These are phyloP conservation scores for Cyberlindnera subsufficiens DNA, from an alignment of 805 yeast species.

Conservation along the genomic window DNA sequence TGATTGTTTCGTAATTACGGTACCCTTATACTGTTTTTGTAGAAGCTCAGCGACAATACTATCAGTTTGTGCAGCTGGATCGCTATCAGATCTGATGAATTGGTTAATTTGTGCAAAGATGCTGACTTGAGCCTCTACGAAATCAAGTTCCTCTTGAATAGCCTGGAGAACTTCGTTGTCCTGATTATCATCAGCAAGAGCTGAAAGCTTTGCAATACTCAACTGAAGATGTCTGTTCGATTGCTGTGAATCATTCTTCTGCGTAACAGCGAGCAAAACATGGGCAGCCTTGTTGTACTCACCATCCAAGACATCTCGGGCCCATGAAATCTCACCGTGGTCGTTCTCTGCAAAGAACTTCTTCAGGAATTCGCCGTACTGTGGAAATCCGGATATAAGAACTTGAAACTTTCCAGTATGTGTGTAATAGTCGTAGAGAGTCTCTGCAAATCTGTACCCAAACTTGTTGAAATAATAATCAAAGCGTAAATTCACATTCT, in stretches of 20 bases:
- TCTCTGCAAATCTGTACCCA: constrained; percentile 64
- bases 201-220: constrained; percentile 67
- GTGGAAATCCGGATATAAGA: constrained; percentile 51
- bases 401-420: constrained; percentile 44
- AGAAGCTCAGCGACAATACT: constrained; percentile 21
- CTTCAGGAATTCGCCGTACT: constrained; percentile 42
- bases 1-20: constrained; percentile 19
- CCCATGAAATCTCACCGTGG: constrained; percentile 64
- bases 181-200: constrained; percentile 27
- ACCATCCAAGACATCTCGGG: constrained; percentile 49
- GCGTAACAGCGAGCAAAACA: constrained; percentile 37
- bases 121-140: constrained; percentile 43
- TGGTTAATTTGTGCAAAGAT: constrained; percentile 25
- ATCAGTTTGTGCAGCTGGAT: constrained; percentile 20
- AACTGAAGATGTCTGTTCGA: constrained; percentile 48
- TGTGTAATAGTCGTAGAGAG: constrained; percentile 55
- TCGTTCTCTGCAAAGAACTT: constrained; percentile 45
- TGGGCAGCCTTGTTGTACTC: constrained; percentile 46
- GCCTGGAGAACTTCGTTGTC: constrained; percentile 28
- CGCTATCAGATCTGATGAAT: constrained; percentile 26
- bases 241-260: constrained; percentile 35
- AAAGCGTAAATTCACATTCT: constrained; percentile 26
- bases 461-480: constrained; percentile 51
- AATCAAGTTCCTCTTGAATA: constrained; percentile 45
- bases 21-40: constrained; percentile 15